A percentile compares a stretch with the other conserved stretches of the same genome.
Evolutionary conservation across 73 alveolate species (phyloP).

Genomic region (Tetrahymena elliotti): DNA sequence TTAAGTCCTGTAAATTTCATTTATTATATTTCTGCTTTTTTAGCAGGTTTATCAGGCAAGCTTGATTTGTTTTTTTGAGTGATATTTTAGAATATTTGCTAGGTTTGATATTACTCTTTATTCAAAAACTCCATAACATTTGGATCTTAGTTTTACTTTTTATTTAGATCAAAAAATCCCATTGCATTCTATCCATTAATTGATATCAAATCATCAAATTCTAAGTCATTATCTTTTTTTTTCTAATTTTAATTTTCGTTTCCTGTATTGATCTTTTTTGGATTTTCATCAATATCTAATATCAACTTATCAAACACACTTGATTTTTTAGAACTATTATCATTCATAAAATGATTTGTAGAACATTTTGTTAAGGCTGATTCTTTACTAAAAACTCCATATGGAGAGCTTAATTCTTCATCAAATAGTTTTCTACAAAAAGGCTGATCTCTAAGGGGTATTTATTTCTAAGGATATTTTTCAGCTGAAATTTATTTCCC

Average conservation of each 20-base stretch:
- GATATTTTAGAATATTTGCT: not conserved
- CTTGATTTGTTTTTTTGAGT: not conserved
- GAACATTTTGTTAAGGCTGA: not conserved
- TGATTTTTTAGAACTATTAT: not conserved
- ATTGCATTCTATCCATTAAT: not conserved
- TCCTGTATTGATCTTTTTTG: not conserved
- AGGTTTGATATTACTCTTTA: not conserved
- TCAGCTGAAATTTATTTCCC: not conserved
- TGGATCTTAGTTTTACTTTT: not conserved
- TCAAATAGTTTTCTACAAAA: not conserved
- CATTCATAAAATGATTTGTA: not conserved
- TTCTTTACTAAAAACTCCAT: not conserved
- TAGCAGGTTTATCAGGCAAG: not conserved
- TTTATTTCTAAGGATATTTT: not conserved
- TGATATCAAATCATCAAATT: not conserved
- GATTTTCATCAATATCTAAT: not conserved
- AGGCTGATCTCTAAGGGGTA: not conserved
- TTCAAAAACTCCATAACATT: not conserved
- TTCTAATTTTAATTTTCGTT: not conserved
- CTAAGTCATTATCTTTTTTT: not conserved
- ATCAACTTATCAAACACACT: not conserved
- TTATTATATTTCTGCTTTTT: not conserved
- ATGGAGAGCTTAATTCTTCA: not conserved
- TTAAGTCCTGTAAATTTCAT: not conserved
- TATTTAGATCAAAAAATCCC: not conserved